Evolutionary conservation across 345 rosid species (phyloP).

Genomic region (Carallia brachiata): DNA sequence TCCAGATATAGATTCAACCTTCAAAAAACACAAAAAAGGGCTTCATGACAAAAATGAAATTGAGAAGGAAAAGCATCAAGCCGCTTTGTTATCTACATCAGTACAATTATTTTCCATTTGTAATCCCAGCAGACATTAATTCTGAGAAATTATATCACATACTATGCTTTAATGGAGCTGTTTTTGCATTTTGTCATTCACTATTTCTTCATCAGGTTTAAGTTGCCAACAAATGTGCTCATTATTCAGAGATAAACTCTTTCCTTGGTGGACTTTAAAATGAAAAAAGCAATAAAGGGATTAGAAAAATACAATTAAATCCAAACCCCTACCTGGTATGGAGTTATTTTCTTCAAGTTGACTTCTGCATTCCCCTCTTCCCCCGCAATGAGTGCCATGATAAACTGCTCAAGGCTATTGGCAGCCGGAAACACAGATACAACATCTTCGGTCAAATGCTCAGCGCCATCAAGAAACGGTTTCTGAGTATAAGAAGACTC

Average conservation of each 20-base stretch:
- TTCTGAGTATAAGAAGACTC: conserved; percentile 52
- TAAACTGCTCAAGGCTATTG: conserved; percentile 83
- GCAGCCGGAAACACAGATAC: conserved; percentile 90
- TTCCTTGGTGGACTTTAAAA: neutral
- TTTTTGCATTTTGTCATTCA: neutral
- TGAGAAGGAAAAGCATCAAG: neutral
- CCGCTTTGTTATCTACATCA: too few relatives aligned
- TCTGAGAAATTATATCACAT: neutral
- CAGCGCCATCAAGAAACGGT: conserved; percentile 86
- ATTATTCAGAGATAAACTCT: neutral
- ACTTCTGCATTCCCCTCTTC: conserved; percentile 61
- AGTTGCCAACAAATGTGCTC: neutral
- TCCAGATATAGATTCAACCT: conserved; percentile 90
- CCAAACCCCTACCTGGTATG: conserved; percentile 65
- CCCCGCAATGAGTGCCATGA: conserved; percentile 58
- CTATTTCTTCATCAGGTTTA: neutral
- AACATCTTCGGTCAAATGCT: conserved; percentile 88
- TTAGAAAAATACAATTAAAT: neutral
- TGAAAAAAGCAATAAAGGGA: neutral
- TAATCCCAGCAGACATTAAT: neutral
- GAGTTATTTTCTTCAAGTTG: conserved; percentile 60
- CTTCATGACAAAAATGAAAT: neutral
- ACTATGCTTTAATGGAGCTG: neutral
- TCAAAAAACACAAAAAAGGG: conserved; percentile 18
- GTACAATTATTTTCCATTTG: neutral